Conservation (phyloP, 805 yeast genomes). For the Aciculoconidium aculeatum region DNA sequence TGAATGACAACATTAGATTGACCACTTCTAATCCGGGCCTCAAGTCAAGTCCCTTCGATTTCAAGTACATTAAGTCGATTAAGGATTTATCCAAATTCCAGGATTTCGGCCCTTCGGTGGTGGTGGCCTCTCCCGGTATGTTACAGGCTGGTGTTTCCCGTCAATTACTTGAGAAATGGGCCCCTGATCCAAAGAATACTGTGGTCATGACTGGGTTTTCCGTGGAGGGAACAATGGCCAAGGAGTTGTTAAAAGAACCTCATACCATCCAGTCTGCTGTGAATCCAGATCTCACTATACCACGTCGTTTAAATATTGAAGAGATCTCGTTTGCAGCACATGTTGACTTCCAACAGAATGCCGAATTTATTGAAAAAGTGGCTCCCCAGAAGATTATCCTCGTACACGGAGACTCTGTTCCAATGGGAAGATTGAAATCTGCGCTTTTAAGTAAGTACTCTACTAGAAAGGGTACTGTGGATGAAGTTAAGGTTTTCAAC, state of each 20-base stretch:
- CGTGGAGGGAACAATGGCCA: slow-evolving; percentile 98
- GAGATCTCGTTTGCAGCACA: slow-evolving; percentile 99
- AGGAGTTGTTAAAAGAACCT: slow-evolving; percentile 81
- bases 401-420: slow-evolving; percentile 96
- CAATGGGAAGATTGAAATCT: slow-evolving; percentile 96
- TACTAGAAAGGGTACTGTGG: slow-evolving; percentile 73
- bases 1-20: slow-evolving; percentile 88
- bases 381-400: slow-evolving; percentile 80
- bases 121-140: slow-evolving; percentile 98
- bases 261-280: slow-evolving; percentile 75
- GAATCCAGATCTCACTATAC: slow-evolving; percentile 80
- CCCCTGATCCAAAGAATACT: slow-evolving; percentile 89
- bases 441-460: slow-evolving; percentile 86
- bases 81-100: slow-evolving; percentile 78
- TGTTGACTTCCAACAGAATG: slow-evolving; percentile 91
- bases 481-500: slow-evolving; percentile 85
- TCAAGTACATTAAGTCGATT: slow-evolving; percentile 76
- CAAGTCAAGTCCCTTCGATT: slow-evolving; percentile 74
- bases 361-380: slow-evolving; percentile 83
- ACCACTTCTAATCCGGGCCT: slow-evolving; percentile 32
- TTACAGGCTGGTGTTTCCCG: slow-evolving; percentile 93
- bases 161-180: slow-evolving; percentile 90
- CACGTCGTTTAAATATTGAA: slow-evolving; percentile 81
- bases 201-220: slow-evolving; percentile 93
- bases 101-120: slow-evolving; percentile 93